Conservation (phyloP, 306 rosid genomes). For the barrel medic (Medicago truncatula) region DNA sequence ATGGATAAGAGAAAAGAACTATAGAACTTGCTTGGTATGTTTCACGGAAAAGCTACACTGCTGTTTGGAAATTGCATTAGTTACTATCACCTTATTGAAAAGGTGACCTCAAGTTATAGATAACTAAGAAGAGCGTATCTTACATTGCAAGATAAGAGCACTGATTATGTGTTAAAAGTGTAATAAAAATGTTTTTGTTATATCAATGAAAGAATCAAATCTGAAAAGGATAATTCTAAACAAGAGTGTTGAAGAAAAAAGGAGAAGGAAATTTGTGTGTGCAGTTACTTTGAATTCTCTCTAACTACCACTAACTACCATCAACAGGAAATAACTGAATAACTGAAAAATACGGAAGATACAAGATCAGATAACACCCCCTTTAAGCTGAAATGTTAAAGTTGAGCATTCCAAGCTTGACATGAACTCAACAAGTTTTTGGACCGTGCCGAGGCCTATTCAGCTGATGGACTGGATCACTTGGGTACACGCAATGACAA, state of each 20-base stretch:
- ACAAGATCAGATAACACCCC: background rate
- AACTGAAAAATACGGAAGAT: background rate
- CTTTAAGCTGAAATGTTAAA: background rate
- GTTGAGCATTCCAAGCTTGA: background rate
- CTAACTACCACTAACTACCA: conserved; percentile 6
- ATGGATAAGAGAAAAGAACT: conserved; percentile 14
- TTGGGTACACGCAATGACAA: background rate
- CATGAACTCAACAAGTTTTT: background rate
- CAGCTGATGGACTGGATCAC: background rate
- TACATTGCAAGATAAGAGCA: conserved; percentile 1
- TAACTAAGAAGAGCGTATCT: conserved; percentile 7
- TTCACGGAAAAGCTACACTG: conserved; percentile 24
- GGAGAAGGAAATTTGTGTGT: background rate
- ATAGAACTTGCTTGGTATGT: background rate
- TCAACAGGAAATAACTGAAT: background rate
- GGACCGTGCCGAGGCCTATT: background rate
- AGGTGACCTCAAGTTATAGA: background rate
- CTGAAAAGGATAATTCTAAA: background rate
- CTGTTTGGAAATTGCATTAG: conserved; percentile 23
- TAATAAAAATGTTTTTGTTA: background rate
- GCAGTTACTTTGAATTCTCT: background rate
- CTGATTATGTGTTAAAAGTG: background rate
- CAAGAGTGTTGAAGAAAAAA: conserved; percentile 14
- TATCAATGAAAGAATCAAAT: background rate
- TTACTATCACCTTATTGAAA: background rate